A percentile compares a stretch with the other conserved stretches of the same genome.
Conservation (phyloP, 2,329 filamentous ascomycete genomes). For the Zymoseptoria ardabiliae region DNA sequence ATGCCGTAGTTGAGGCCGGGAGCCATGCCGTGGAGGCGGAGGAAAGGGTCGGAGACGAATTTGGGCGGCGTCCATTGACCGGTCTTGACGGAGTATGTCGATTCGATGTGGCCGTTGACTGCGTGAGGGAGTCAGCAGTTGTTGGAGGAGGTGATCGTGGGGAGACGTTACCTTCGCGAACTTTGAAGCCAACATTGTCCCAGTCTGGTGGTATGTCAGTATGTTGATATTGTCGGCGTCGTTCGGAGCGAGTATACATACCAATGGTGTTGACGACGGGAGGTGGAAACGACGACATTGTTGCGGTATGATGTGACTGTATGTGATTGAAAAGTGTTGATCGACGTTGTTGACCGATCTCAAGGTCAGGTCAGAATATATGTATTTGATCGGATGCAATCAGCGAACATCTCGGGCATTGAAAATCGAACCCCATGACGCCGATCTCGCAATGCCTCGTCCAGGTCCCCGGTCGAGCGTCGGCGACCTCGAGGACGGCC, state of each 20-base stretch:
- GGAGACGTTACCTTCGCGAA: slow-evolving; percentile 67
- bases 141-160: not conserved
- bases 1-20: slow-evolving; percentile 95
- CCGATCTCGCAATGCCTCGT: not conserved
- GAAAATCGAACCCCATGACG: not conserved
- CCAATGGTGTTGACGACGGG: slow-evolving; percentile 69
- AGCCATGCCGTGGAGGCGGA: slow-evolving; percentile 90
- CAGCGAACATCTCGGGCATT: not conserved
- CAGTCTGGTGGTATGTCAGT: slow-evolving; percentile 56
- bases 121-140: not conserved
- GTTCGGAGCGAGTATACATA: slow-evolving; percentile 22
- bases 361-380: not conserved
- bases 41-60: slow-evolving; percentile 75
- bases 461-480: not conserved
- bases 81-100: slow-evolving; percentile 66
- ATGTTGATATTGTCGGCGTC: not conserved
- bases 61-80: slow-evolving; percentile 69
- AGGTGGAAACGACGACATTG: slow-evolving; percentile 56
- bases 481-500: not conserved
- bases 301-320: not conserved
- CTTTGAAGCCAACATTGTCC: slow-evolving; percentile 85
- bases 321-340: not conserved
- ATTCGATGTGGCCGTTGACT: slow-evolving; percentile 95
- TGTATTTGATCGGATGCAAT: not conserved
- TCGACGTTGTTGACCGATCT: not conserved